A percentile compares a stretch with the other conserved stretches of the same genome.
Conservation (phyloP, 75 land plant genomes). For the Cryptomeria japonica region DNA sequence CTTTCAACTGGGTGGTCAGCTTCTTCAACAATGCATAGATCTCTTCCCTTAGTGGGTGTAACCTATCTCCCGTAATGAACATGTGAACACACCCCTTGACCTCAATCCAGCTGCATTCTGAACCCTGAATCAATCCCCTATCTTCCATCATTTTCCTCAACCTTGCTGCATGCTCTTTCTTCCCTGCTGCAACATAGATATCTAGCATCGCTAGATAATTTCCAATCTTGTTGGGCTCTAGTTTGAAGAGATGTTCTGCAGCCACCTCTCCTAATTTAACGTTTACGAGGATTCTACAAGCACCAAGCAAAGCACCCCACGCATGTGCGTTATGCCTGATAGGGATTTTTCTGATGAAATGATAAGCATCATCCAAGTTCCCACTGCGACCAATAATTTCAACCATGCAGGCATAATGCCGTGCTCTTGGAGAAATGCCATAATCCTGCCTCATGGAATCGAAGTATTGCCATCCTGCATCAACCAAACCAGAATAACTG, state of each 20-base stretch:
- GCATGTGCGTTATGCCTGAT: not conserved
- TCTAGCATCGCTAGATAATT: conserved; percentile 14
- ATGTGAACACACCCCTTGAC: conserved; percentile 12
- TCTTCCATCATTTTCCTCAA: conserved; percentile 16
- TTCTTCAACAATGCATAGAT: conserved; percentile 13
- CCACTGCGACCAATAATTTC: not conserved
- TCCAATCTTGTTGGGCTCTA: not conserved
- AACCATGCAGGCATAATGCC: conserved; percentile 7
- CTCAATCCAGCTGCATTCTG: conserved; percentile 26
- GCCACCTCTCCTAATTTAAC: not conserved
- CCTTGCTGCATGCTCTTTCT: conserved; percentile 20
- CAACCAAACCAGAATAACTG: not conserved
- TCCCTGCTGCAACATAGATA: conserved; percentile 24
- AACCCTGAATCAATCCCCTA: conserved; percentile 10
- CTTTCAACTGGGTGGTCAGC: conserved; percentile 4
- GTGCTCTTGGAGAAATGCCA: not conserved
- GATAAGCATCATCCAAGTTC: not conserved
- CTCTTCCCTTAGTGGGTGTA: conserved; percentile 12
- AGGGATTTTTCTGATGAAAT: not conserved
- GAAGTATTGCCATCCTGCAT: not conserved
- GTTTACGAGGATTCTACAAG: not conserved
- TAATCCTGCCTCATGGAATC: not conserved
- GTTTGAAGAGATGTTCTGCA: not conserved
- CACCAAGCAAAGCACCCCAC: conserved; percentile 3
- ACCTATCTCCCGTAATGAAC: conserved; percentile 3